Conservation (phyloP, 495 filamentous ascomycete species). For the Annulohypoxylon maeteangense region DNA sequence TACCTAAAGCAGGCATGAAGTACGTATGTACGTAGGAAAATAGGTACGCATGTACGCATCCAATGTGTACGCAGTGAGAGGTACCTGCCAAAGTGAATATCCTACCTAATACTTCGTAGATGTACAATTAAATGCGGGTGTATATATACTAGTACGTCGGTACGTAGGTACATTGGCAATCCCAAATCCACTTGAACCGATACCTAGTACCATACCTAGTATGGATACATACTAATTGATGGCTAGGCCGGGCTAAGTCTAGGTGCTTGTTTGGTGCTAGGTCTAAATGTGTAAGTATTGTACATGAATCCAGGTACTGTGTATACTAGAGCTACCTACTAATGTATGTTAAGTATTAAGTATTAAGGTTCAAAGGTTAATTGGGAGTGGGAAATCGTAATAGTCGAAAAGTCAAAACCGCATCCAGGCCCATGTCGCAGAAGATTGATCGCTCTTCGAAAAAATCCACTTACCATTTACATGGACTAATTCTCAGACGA, state of each 20-base stretch:
- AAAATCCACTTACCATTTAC: constrained; percentile 9
- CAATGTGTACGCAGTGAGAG: neutral
- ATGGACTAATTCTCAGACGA: constrained; percentile 30
- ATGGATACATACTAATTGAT: constrained; percentile 4
- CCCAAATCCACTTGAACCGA: neutral
- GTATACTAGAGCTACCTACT: constrained; percentile 1
- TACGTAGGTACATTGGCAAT: constrained; percentile 18
- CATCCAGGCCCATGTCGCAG: constrained; percentile 25
- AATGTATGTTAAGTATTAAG: constrained; percentile 7
- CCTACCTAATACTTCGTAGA: too few relatives aligned
- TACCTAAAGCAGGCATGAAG: constrained; percentile 34
- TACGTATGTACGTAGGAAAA: constrained; percentile 7
- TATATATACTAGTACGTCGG: neutral
- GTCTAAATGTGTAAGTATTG: neutral
- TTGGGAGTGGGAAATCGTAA: constrained; percentile 16
- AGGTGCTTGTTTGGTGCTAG: constrained; percentile 1
- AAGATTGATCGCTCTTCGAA: constrained; percentile 13
- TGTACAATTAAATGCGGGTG: neutral
- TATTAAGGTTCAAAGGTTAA: neutral
- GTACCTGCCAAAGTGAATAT: neutral
- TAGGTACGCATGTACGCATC: constrained; percentile 1
- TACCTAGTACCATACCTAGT: neutral
- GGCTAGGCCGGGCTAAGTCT: constrained; percentile 2
- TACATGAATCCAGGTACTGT: constrained; percentile 1
- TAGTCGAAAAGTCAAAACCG: constrained; percentile 12